Base-by-base conservation (phyloP, 1,139 yeast species). In the Ashbya aceris region DNA sequence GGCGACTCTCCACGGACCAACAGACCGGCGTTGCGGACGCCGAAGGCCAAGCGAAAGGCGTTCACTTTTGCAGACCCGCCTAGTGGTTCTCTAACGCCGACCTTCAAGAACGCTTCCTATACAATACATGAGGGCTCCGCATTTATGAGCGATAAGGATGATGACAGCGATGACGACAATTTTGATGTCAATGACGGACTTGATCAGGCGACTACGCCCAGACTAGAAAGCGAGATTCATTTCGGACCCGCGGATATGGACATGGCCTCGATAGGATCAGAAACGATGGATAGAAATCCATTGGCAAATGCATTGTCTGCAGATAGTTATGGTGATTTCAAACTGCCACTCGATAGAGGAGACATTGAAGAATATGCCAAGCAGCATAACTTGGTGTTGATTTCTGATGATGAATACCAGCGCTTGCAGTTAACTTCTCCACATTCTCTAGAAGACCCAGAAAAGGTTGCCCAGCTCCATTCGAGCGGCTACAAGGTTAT, bases 301-400 rank as follows among this genome's bases (percentile, higher is more conserved):
- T 23, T 45, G 10, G 26, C 37, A n/a, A 38, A 43, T 12, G 41
- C 33, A 9, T 17, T 40, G 8, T 26, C 14, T 9, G 35, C 17
- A 27, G 29, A 27, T 34, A 48, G 53, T n/a, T 47, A 41, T 17
- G 47, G 43, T 17, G 42, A 28, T 13, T 17, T 27, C 30, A 29
- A 53, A n/a, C 23, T 27, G 27, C 35, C 43, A 11, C 45, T 68
- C 41, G 51, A 69, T 1, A 61, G 60, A 51, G 61, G 56, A 2
- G 72, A 71, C 30, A 61, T 76, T 17, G 71, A 71, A 45, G 58
- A 63, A 17, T 77, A 72, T 51, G 81, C 80, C 1, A 61, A 67
- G 26, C 67, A 67, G 13, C 70, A 76, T 47, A 70, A 73, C 33
- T 55, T 78, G 45, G 71, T 73, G 7, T 50, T 76, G n/a, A 49